Percentiles rank a stretch among this genome's conserved stretches.
phyloP scores from a whole-genome alignment of 140 eudicot species.

The Ambrosia hybrid region DNA sequence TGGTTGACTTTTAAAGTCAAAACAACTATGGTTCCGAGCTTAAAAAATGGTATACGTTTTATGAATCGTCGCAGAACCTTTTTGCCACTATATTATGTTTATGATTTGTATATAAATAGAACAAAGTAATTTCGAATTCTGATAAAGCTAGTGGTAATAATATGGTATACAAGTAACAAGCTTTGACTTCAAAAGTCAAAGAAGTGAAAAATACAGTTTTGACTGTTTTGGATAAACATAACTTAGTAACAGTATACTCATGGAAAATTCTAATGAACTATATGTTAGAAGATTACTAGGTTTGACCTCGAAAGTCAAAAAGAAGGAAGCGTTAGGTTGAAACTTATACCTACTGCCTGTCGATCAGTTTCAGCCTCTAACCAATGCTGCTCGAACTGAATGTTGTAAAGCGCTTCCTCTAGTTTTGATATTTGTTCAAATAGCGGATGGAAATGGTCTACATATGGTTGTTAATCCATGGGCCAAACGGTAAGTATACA shows the following conservation, averaged over 20 bases:
- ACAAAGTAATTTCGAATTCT: neutral
- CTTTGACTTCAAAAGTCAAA: conserved; percentile 20
- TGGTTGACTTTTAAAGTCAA: conserved; percentile 17
- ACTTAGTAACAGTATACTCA: neutral
- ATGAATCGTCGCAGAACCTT: neutral
- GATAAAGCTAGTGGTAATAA: neutral
- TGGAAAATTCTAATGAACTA: neutral
- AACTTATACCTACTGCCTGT: conserved; percentile 65
- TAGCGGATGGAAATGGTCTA: conserved; percentile 91
- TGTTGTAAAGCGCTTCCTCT: conserved; percentile 89
- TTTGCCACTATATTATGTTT: neutral
- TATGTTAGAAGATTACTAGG: neutral
- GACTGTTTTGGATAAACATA: conserved; percentile 15
- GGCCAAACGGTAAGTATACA: neutral
- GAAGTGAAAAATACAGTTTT: neutral
- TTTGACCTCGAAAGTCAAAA: conserved; percentile 27
- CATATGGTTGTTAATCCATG: conserved; percentile 1
- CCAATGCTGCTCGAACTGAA: conserved; percentile 98
- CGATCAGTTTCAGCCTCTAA: conserved; percentile 96
- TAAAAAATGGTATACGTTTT: neutral
- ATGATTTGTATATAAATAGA: neutral
- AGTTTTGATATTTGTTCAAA: conserved; percentile 72
- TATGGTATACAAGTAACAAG: neutral
- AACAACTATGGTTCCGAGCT: conserved; percentile 1
- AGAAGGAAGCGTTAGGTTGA: neutral